Conservation (phyloP, 2,329 filamentous ascomycete species). For the Onygenales sp. region DNA sequence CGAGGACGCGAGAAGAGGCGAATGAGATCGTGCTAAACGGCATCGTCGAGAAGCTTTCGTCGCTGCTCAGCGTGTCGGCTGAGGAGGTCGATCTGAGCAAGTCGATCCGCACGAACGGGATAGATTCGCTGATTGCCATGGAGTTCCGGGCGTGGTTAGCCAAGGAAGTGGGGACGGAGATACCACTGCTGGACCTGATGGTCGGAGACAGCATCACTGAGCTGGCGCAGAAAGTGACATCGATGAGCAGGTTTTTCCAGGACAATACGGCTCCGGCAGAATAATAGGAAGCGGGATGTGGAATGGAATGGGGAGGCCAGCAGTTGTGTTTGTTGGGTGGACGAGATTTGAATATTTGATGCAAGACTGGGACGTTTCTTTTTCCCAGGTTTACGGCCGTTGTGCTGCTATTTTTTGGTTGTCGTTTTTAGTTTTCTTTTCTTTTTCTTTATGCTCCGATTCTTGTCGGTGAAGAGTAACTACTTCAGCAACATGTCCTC, state of each 20-base stretch:
- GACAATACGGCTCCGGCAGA: not conserved
- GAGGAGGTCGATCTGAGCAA: conserved; percentile 18
- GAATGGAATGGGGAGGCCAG: too few species aligned
- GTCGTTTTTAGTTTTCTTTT: too few species aligned
- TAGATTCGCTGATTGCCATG: conserved; percentile 23
- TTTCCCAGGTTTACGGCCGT: too few species aligned
- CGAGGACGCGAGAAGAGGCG: conserved; percentile 11
- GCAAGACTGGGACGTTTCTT: too few species aligned
- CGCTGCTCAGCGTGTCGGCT: conserved; percentile 14
- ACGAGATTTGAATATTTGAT: too few species aligned
- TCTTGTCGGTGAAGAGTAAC: too few species aligned
- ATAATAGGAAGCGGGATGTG: not conserved
- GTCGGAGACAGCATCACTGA: conserved; percentile 11
- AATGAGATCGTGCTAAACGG: conserved; percentile 9
- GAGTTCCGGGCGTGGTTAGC: conserved; percentile 22
- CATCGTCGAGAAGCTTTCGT: conserved; percentile 13
- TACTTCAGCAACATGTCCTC: too few species aligned
- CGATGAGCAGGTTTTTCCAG: conserved; percentile 13
- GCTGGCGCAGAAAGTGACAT: conserved; percentile 13
- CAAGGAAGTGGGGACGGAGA: conserved; percentile 19
- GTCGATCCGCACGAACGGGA: conserved; percentile 15
- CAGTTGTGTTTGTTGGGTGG: too few species aligned
- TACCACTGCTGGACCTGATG: conserved; percentile 10
- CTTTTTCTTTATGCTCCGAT: too few species aligned
- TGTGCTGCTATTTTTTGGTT: too few species aligned